Evolutionary conservation across 371 early-diverging fungal species (phyloP).

Genomic region (Haplosporangium sp.): DNA sequence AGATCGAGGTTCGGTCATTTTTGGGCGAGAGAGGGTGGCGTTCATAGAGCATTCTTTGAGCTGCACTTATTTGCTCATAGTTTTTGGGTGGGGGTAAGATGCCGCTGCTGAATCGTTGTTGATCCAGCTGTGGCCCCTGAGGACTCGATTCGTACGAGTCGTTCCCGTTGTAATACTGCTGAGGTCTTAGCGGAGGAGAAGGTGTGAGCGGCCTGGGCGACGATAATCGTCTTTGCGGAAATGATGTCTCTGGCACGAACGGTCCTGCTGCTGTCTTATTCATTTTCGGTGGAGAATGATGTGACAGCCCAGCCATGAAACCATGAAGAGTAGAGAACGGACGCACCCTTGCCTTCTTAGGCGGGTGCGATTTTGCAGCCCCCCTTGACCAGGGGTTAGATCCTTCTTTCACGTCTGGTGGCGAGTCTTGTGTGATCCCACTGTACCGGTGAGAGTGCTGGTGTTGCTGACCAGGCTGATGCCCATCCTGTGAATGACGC

Average conservation of each 20-base stretch:
- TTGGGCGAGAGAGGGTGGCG: slow-evolving; percentile 51
- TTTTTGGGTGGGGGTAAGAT: slow-evolving; percentile 7
- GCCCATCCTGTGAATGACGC: neutral
- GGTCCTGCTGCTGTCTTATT: neutral
- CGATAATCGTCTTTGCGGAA: too few species aligned
- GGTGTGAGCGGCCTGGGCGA: too few species aligned
- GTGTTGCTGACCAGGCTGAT: neutral
- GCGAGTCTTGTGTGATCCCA: too few species aligned
- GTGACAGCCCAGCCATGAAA: neutral
- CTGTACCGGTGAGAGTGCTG: neutral
- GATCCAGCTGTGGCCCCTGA: neutral
- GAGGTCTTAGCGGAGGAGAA: too few species aligned
- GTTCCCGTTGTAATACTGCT: too few species aligned
- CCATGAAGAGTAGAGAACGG: slow-evolving; percentile 3
- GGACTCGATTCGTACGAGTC: too few species aligned
- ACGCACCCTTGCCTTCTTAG: neutral
- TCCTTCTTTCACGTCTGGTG: neutral
- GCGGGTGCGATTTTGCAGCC: neutral
- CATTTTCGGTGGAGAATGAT: neutral
- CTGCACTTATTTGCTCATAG: slow-evolving; percentile 30
- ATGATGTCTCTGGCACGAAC: too few species aligned
- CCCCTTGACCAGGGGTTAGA: slow-evolving; percentile 4
- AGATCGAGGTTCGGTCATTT: neutral
- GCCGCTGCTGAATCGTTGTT: neutral
- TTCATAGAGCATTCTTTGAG: slow-evolving; percentile 42